phyloP scores from a whole-genome alignment of 805 yeast genomes.

The Dipodascopsis uninucleata region DNA sequence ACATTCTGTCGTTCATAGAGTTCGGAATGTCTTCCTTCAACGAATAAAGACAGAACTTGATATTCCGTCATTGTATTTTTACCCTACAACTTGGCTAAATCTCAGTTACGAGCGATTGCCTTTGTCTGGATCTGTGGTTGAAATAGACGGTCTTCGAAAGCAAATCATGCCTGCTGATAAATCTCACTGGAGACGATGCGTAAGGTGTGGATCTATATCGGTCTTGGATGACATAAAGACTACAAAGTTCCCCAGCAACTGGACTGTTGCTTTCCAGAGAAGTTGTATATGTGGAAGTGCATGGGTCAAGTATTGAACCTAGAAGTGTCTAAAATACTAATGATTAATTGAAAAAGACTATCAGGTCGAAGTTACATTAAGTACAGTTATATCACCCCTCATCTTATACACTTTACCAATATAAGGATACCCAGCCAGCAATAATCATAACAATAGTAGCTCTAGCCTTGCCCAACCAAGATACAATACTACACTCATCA shows the following conservation, averaged over 20 bases:
- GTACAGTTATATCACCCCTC: no score
- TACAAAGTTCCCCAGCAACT: slow-evolving; percentile 31
- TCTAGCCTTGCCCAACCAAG: no score
- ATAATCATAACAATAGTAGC: no score
- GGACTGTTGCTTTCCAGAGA: slow-evolving; percentile 68
- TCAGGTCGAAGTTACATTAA: no score
- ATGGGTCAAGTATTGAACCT: slow-evolving; percentile 14
- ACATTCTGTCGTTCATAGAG: slow-evolving; percentile 35
- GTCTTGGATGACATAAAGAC: slow-evolving; percentile 37
- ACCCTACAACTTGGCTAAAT: slow-evolving; percentile 64
- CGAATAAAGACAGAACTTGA: slow-evolving; percentile 46
- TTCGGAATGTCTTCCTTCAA: slow-evolving; percentile 49
- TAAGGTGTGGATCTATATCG: slow-evolving; percentile 53
- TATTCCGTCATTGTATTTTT: slow-evolving; percentile 55
- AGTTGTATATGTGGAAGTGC: slow-evolving; percentile 65
- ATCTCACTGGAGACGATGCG: slow-evolving; percentile 44
- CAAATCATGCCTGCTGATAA: slow-evolving; percentile 38
- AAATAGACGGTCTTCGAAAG: slow-evolving; percentile 40
- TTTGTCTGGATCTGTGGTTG: neutral
- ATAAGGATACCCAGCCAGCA: no score
- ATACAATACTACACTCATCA: no score
- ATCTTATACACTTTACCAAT: no score
- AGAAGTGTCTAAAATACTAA: no score
- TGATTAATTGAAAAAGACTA: no score
- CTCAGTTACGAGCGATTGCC: slow-evolving; percentile 26